Evolutionary conservation across 495 filamentous ascomycete genomes (phyloP).

Genomic region (Clohesyomyces aquaticus): DNA sequence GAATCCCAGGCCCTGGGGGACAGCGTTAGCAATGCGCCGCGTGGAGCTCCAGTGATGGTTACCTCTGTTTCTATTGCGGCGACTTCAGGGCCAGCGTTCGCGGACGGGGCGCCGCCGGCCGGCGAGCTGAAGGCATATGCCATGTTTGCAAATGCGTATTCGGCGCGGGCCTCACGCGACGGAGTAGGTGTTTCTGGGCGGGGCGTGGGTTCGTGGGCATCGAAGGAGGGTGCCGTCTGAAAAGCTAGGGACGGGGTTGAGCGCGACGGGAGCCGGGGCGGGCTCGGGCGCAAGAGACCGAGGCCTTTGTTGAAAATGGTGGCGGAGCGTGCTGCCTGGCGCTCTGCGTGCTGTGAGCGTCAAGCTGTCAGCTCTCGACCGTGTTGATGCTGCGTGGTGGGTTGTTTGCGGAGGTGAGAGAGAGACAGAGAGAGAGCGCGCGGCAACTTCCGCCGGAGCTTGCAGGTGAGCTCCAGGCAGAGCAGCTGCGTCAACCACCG

Average conservation of each 20-base stretch:
- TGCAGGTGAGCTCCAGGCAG: conserved; percentile 27
- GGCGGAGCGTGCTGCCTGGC: conserved; percentile 13
- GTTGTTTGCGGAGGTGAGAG: background rate
- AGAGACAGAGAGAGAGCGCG: too few species aligned
- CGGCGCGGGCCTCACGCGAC: conserved; percentile 48
- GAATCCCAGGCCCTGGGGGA: conserved; percentile 77
- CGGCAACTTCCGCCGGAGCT: conserved; percentile 6
- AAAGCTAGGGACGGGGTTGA: conserved; percentile 23
- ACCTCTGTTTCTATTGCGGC: conserved; percentile 47
- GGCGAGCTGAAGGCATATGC: conserved; percentile 63
- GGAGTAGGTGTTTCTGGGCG: conserved; percentile 22
- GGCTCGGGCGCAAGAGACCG: conserved; percentile 36
- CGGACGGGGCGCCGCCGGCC: conserved; percentile 43
- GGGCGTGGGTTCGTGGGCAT: conserved; percentile 39
- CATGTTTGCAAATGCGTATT: conserved; percentile 61
- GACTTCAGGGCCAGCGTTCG: conserved; percentile 60
- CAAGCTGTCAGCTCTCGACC: conserved; percentile 32
- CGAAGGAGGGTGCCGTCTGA: conserved; percentile 6
- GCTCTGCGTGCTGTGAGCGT: conserved; percentile 35
- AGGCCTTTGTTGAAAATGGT: conserved; percentile 37
- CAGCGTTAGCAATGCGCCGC: conserved; percentile 24
- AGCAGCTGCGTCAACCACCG: conserved; percentile 29
- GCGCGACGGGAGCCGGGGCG: conserved; percentile 27
- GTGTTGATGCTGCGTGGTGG: conserved; percentile 12
- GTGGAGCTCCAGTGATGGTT: background rate